A percentile compares a stretch with the other conserved stretches of the same genome.
These are phyloP conservation scores for Tetradesmus obliquus DNA, from an alignment of 139 green algal species.

Conservation along the genomic window DNA sequence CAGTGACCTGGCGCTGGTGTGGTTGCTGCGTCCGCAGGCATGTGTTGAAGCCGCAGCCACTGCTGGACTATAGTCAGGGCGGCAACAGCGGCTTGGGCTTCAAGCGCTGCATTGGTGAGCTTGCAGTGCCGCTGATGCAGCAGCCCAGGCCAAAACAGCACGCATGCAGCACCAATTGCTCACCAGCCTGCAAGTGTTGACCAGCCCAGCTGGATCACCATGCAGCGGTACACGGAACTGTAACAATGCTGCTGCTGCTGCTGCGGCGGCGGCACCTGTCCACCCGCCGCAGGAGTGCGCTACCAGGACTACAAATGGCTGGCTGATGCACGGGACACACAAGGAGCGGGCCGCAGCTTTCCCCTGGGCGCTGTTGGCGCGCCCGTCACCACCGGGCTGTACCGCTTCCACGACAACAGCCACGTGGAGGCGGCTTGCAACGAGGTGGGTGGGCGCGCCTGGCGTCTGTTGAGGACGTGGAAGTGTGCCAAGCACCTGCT, in stretches of 20 bases:
- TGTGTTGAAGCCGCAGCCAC: conserved; percentile 24
- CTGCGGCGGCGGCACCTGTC: too few species aligned
- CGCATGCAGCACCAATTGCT: too few species aligned
- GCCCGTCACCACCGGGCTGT: background rate
- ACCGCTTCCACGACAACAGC: background rate
- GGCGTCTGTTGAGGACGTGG: background rate
- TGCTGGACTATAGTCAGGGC: background rate
- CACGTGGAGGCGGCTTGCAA: conserved; percentile 30
- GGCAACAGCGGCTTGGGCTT: conserved; percentile 11
- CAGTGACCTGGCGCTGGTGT: background rate
- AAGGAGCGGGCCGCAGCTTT: background rate
- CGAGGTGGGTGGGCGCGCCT: background rate
- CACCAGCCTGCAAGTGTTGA: too few species aligned
- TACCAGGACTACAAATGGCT: conserved; percentile 42
- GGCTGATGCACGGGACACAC: background rate
- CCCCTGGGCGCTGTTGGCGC: background rate
- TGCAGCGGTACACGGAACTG: too few species aligned
- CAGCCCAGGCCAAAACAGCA: too few species aligned
- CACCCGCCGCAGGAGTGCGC: background rate
- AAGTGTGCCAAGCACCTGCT: too few species aligned
- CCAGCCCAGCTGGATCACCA: too few species aligned
- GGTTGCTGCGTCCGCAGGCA: background rate
- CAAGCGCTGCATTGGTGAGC: conserved; percentile 28
- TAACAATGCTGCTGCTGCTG: too few species aligned
- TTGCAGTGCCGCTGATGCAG: too few species aligned